Percentiles rank a stretch among this genome's conserved stretches.
Evolutionary conservation across 2,329 filamentous ascomycete species (phyloP).

Genomic region (Penicillium italicum): DNA sequence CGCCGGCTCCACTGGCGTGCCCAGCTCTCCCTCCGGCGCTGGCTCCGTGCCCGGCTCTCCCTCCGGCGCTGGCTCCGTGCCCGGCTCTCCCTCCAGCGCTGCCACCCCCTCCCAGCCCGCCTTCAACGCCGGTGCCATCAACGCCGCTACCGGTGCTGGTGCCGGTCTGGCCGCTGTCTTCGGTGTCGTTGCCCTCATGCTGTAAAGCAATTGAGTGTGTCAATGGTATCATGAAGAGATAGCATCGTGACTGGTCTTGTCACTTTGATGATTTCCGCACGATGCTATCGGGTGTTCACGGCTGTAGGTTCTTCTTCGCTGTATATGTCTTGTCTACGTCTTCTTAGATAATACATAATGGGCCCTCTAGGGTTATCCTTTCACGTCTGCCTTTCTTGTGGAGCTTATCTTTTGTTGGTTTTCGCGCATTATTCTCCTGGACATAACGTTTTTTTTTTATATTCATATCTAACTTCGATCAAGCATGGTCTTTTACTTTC

Average conservation of each 20-base stretch:
- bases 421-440: slow-evolving; percentile 12
- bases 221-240: slow-evolving; percentile 4
- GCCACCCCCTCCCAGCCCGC: slow-evolving; percentile 19
- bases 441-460: slow-evolving; percentile 15
- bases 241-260: not conserved
- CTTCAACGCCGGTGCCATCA: slow-evolving; percentile 52
- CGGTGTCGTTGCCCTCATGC: slow-evolving; percentile 48
- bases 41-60: too few species aligned
- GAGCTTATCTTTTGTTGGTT: slow-evolving; percentile 2
- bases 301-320: slow-evolving; percentile 2
- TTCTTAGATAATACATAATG: slow-evolving; percentile 41
- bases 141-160: slow-evolving; percentile 47
- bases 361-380: slow-evolving; percentile 21
- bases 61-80: slow-evolving; percentile 11
- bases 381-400: slow-evolving; percentile 13
- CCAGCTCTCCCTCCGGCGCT: too few species aligned
- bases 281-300: slow-evolving; percentile 11
- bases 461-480: slow-evolving; percentile 6
- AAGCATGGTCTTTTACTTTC: slow-evolving; percentile 6
- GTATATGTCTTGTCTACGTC: slow-evolving; percentile 7
- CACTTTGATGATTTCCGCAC: not conserved
- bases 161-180: slow-evolving; percentile 53
- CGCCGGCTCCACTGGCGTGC: not conserved
- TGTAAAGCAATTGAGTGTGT: slow-evolving; percentile 33
- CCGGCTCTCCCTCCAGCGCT: slow-evolving; percentile 20